Conservation (phyloP, 345 rosid species). For the Sonneratia caseolaris region DNA sequence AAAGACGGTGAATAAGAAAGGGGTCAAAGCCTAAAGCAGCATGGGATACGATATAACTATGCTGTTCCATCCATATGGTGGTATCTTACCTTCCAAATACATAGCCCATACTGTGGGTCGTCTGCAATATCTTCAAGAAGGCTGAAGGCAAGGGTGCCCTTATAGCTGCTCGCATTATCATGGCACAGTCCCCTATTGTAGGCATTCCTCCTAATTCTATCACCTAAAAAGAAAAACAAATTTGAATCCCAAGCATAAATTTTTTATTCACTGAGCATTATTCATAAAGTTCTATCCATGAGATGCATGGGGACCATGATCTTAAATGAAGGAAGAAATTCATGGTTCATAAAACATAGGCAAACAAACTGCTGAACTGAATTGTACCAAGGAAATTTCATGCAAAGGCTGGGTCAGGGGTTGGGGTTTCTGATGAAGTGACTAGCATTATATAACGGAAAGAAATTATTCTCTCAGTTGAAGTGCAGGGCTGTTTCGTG, state of each 20-base stretch:
- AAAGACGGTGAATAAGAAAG: background rate
- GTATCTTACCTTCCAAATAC: conserved; percentile 59
- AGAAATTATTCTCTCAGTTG: background rate
- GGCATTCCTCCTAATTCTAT: conserved; percentile 83
- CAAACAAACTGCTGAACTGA: background rate
- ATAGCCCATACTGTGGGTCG: conserved; percentile 63
- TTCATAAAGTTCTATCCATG: background rate
- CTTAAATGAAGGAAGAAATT: background rate
- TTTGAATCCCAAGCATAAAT: background rate
- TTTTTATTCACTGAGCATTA: background rate
- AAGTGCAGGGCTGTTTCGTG: conserved; percentile 1
- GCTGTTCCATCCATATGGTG: background rate
- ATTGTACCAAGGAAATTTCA: background rate
- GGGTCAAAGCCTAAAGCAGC: background rate
- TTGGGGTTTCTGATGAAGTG: background rate
- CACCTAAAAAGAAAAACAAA: conserved; percentile 38
- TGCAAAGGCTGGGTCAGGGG: background rate
- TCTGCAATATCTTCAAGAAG: conserved; percentile 79
- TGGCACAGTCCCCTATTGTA: conserved; percentile 82
- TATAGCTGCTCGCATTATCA: conserved; percentile 70
- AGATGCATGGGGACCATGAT: background rate
- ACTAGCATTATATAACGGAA: background rate
- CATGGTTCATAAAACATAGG: background rate
- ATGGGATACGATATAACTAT: background rate
- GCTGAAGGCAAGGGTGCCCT: conserved; percentile 86